Conservation (phyloP, 176 grass and related monocot genomes). For the Carex littledalei region DNA sequence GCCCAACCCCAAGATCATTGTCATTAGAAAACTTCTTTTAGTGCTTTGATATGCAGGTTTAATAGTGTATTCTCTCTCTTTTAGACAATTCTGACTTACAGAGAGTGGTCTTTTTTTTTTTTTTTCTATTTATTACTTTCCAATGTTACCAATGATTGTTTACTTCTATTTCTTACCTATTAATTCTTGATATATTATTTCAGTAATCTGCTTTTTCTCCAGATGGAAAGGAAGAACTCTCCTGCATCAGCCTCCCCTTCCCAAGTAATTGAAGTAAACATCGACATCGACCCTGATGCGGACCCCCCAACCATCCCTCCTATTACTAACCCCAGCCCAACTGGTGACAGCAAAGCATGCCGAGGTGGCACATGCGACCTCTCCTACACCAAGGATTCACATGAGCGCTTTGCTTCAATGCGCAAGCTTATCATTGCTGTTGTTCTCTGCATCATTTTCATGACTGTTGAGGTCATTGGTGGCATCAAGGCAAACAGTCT, state of each 20-base stretch:
- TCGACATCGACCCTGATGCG: slow-evolving; percentile 40
- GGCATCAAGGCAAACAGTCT: slow-evolving; percentile 97
- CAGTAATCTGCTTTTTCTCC: slow-evolving; percentile 17
- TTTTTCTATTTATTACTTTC: background rate
- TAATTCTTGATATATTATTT: background rate
- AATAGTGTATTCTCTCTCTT: background rate
- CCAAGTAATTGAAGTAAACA: slow-evolving; percentile 57
- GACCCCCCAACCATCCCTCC: background rate
- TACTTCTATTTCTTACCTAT: background rate
- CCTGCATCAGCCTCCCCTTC: background rate
- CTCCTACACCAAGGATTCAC: slow-evolving; percentile 36
- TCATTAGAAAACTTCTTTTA: background rate
- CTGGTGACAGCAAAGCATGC: slow-evolving; percentile 54
- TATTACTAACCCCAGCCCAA: slow-evolving; percentile 24
- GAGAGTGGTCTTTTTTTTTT: background rate
- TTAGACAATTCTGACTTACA: background rate
- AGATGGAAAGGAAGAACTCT: slow-evolving; percentile 62
- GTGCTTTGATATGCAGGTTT: background rate
- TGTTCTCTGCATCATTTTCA: slow-evolving; percentile 81
- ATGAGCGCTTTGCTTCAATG: slow-evolving; percentile 73
- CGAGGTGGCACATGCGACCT: slow-evolving; percentile 66
- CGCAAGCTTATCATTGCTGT: slow-evolving; percentile 76
- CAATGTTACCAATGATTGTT: background rate
- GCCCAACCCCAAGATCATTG: background rate
- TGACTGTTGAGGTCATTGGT: slow-evolving; percentile 86